A percentile compares a stretch with the other conserved stretches of the same genome.
Evolutionary conservation across 1,284 basidiomycete genomes (phyloP).

Genomic region (Apiotrichum siamense): DNA sequence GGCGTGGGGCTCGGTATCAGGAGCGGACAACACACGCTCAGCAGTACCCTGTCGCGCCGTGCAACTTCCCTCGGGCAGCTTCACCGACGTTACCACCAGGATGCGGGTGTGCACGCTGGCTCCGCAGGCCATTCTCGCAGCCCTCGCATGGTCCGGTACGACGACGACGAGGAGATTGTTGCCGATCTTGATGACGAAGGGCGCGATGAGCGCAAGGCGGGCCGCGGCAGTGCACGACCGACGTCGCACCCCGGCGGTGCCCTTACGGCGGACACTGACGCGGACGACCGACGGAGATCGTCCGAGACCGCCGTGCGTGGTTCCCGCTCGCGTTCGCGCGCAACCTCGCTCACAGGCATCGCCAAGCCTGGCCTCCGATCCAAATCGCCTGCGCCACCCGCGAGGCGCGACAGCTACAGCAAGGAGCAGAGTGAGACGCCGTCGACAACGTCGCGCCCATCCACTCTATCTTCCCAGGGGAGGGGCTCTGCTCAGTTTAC

Average conservation of each 20-base stretch:
- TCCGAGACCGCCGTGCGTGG: conserved; percentile 2
- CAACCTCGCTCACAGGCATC: conserved; percentile 14
- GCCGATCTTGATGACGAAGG: conserved; percentile 39
- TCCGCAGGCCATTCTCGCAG: background rate
- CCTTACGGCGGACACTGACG: background rate
- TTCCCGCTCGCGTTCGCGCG: background rate
- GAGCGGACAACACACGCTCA: background rate
- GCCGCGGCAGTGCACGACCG: conserved; percentile 7
- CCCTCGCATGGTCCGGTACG: conserved; percentile 11
- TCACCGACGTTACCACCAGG: conserved; percentile 30
- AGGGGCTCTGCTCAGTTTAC: background rate
- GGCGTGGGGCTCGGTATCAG: conserved; percentile 14
- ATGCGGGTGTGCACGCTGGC: conserved; percentile 18
- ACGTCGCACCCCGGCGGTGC: conserved; percentile 2
- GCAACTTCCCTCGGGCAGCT: conserved; percentile 48
- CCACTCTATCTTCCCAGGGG: conserved; percentile 16
- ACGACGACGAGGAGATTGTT: conserved; percentile 35
- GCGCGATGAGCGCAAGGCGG: background rate
- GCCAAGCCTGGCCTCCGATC: conserved; percentile 29
- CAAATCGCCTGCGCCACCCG: conserved; percentile 43
- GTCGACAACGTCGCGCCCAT: background rate
- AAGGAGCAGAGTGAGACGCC: conserved; percentile 21
- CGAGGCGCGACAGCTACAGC: too few species aligned
- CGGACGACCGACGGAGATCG: conserved; percentile 12
- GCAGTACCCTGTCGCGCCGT: conserved; percentile 48